Evolutionary conservation across 1,139 yeast species (phyloP).

Genomic region (Saccharomyces hybrid): DNA sequence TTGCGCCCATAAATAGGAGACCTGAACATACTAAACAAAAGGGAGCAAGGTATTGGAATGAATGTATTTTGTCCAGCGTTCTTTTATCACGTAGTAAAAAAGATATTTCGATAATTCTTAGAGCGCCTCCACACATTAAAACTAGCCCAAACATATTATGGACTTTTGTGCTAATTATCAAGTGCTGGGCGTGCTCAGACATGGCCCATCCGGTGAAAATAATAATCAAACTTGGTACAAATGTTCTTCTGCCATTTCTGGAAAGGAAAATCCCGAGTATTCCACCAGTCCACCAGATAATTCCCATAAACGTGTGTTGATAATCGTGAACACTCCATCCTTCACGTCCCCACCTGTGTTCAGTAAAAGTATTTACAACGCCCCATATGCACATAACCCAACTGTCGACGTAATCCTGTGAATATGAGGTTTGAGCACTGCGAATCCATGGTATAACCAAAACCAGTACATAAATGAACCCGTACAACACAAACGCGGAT

Average conservation of each 20-base stretch:
- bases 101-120: constrained; percentile 69
- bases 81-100: constrained; percentile 57
- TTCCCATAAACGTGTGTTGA: constrained; percentile 94
- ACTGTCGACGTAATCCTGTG: constrained; percentile 86
- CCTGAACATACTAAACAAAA: constrained; percentile 75
- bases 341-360: constrained; percentile 87
- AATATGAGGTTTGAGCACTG: constrained; percentile 40
- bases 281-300: constrained; percentile 95
- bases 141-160: constrained; percentile 81
- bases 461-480: constrained; percentile 59
- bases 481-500: constrained; percentile 71
- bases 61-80: constrained; percentile 43
- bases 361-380: constrained; percentile 86
- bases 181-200: constrained; percentile 78
- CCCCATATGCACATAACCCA: constrained; percentile 83
- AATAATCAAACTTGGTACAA: constrained; percentile 72
- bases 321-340: constrained; percentile 86
- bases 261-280: constrained; percentile 72
- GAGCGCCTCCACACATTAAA: constrained; percentile 68
- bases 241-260: constrained; percentile 55
- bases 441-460: constrained; percentile 65
- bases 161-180: constrained; percentile 72
- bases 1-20: constrained; percentile 81
- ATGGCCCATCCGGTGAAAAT: constrained; percentile 90
- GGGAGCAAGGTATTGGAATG: constrained; percentile 83